Evolutionary conservation across 1,139 yeast genomes (phyloP), one percentile per base, ranked within the genome.

Genomic region (Spathaspora sp.): DNA sequence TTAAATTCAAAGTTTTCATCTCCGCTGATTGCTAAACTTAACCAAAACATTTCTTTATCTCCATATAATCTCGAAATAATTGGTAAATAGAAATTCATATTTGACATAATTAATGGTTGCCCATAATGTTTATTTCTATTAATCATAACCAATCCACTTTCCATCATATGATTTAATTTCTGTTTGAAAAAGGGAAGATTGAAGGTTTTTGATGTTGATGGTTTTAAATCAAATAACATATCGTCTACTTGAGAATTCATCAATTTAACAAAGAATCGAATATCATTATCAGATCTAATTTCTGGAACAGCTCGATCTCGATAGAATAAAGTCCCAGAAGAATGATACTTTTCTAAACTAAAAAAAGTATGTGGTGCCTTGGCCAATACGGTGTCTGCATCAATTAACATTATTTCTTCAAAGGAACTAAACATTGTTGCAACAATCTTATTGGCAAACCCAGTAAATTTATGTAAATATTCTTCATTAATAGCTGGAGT

Each of bases 41-140:
- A 59, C 87, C 88, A 82, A 51, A 81, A 78, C 29, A 82, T 64
- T 57, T 84, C 89, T 53, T 83, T 83, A 54, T 84, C 89, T 16
- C 89, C 88, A 58, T 78, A 77, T 4, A 77, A 62, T 51, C 79
- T 64, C 25, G 68, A 56, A 39, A 56, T 61, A 18, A 75, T 58
- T 1, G 80, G 73, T 6, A 57, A 58, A 53, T 70, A 70, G 40
- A 76, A 64, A 45, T 65, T 67, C 48, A 80, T 53, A 41, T 71
- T 65, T 2, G 76, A 59, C 55, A 81, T 70, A 46, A 76, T 61
- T 8, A 79, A 48, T 2, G 79, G 57, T 40, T 76, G 76, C 34
- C 63, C 61, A 47, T 78, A 68, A 55, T 78, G 80, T 17, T 55
- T 57, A 5, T 50, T 50, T 40, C 79, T 65, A 52, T 79, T 64